Conservation (phyloP, 2,329 filamentous ascomycete species). For the Shiraia bambusicola region DNA sequence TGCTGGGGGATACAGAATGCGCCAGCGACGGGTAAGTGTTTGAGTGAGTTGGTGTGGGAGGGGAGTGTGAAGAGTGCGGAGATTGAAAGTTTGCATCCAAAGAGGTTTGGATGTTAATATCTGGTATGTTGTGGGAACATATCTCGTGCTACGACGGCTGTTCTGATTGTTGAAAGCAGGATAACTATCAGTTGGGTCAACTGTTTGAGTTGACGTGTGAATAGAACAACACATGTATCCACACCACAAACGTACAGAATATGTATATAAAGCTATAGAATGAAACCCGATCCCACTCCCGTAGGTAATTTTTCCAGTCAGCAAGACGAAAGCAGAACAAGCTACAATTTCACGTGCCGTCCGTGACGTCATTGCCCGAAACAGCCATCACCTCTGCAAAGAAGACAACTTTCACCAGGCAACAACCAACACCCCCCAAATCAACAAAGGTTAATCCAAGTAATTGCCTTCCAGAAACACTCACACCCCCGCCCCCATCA, state of each 20-base stretch:
- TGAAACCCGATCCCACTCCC: too few species aligned
- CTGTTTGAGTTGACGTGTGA: too few species aligned
- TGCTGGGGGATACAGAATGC: slow-evolving; percentile 99
- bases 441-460: too few species aligned
- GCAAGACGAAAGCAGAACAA: not conserved
- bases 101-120: slow-evolving; percentile 27
- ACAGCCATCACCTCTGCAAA: slow-evolving; percentile 18
- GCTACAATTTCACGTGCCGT: slow-evolving; percentile 17
- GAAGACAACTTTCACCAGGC: slow-evolving; percentile 20
- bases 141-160: not conserved
- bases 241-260: too few species aligned
- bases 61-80: slow-evolving; percentile 47
- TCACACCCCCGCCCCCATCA: slow-evolving; percentile 2
- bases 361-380: slow-evolving; percentile 33
- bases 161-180: not conserved
- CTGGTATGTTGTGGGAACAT: not conserved
- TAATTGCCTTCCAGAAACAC: too few species aligned
- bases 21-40: slow-evolving; percentile 66
- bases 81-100: slow-evolving; percentile 46
- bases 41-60: slow-evolving; percentile 52
- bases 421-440: too few species aligned
- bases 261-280: too few species aligned
- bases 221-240: too few species aligned
- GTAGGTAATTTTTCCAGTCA: too few species aligned
- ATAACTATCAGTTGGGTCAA: not conserved